Evolutionary conservation across 306 rosid species (phyloP), one percentile per base, ranked within the genome.

Genomic region (Aeschynomene evenia): DNA sequence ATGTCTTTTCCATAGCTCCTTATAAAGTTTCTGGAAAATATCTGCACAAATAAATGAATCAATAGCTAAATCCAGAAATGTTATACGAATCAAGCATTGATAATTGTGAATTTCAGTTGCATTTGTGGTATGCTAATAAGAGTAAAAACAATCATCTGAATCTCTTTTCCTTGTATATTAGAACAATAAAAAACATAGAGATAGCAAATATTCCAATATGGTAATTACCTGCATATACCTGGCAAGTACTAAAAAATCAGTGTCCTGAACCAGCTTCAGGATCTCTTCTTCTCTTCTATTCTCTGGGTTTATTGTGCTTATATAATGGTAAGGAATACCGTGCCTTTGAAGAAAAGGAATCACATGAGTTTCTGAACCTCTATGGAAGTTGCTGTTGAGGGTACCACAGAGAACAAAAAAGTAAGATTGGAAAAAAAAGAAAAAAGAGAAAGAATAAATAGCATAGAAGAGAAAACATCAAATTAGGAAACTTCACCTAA

Each of bases 161-260:
- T 28, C 45, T 14, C 12, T 5, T 33, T 36, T 19, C 45, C 66
- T 61, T 24, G 26, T 28, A 51, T 13, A 57, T 37, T 63, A 4
- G 37, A 75, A 55, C n/a, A 23, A 37, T 42, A 52, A 37, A 18
- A 36, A 61, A 68, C 15, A 68, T 29, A 79, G 28, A 13, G 40
- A 61, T 24, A 76, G 39, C 18, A 55, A 6, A 48, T 45, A 57
- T 43, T 40, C 21, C 33, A 11, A 28, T 28, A 14, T 50, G 63
- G 57, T 63, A 58, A 46, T 80, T 85, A 88, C 97, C 95, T 93
- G 98, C 98, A 93, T 93, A 82, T 93, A 93, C 86, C 98, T 85
- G 31, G 98, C 97, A 79, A 93, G 92, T 39, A 91, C 92, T 84
- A 91, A 84, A 80, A 94, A 87, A 68, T 94, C 92, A 26, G 97